Base-by-base conservation (phyloP, 495 filamentous ascomycete genomes). In the Aspergillus panamensis region DNA sequence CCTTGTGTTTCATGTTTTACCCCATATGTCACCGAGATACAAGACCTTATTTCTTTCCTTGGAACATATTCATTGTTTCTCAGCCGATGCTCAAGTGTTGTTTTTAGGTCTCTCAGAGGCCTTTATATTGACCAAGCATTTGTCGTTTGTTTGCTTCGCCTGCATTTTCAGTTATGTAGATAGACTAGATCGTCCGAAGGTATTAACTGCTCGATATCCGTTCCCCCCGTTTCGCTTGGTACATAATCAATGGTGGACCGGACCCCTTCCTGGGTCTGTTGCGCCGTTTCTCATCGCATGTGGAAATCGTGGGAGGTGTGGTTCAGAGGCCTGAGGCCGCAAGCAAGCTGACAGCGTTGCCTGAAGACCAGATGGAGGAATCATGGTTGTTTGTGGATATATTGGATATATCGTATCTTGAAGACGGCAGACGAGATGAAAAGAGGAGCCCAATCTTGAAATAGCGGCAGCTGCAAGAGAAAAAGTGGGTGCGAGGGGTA, bases 231-330 rank as follows among this genome's bases (percentile, higher is more conserved):
- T 45, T 39, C 35, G 35, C 42, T 14, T 6, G 12, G 42, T 45
- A 45, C 13, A 45, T n/a, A 45, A 17, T 9, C 17, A 45, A 9
- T 9, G 42, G 42, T 45, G 42, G 35, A 39, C 14, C 35, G 6
- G 8, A n/a, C 14, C 10, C 42, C 8, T 8, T 17, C 16, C 19
- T 14, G 8, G 13, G 30, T 39, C 42, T 8, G 25, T 13, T 39
- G 35, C 10, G 16, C 48, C 25, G 13, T 19, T 32, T 19, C 8
- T 29, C 13, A n/a, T 61, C 53, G 57, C 53, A 53, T 61, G 59
- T 31, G 42, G 53, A n/a, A 21, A 61, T 57, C 20, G 59, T 48
- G 59, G 59, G 59, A n/a, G 59, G 40, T 39, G 21, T 33, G 47
- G 35, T 57, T 33, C 12, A 30, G 40, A 30, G 52, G 52, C 58